Percentiles rank a stretch among this genome's conserved stretches.
Conservation (phyloP, 139 green algal genomes). For the Ettlia oleoabundans region DNA sequence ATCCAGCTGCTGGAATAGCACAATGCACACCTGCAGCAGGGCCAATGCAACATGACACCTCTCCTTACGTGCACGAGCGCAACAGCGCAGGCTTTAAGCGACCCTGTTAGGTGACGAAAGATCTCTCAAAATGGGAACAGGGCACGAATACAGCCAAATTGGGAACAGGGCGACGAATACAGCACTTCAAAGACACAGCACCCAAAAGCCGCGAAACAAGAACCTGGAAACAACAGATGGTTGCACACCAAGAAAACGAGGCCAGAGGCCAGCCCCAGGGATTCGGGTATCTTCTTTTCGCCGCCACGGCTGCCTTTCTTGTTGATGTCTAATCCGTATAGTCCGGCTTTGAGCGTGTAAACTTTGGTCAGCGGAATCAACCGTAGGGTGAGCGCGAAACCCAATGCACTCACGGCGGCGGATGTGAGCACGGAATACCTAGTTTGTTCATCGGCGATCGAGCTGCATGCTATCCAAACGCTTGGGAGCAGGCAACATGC, state of each 20-base stretch:
- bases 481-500: not conserved
- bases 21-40: slow-evolving; percentile 72
- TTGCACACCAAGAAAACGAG: slow-evolving; percentile 81
- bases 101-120: too few species aligned
- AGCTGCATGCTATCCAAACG: not conserved
- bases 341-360: slow-evolving; percentile 56
- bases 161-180: not conserved
- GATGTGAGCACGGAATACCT: slow-evolving; percentile 23
- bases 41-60: not conserved
- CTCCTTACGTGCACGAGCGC: not conserved
- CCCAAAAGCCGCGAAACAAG: too few species aligned
- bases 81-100: too few species aligned
- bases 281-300: slow-evolving; percentile 87
- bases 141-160: too few species aligned
- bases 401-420: slow-evolving; percentile 56
- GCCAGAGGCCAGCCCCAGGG: slow-evolving; percentile 86
- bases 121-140: too few species aligned
- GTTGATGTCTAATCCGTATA: slow-evolving; percentile 92
- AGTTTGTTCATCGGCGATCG: slow-evolving; percentile 1
- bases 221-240: too few species aligned
- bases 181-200: not conserved
- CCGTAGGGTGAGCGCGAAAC: slow-evolving; percentile 70
- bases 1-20: slow-evolving; percentile 93
- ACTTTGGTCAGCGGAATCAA: slow-evolving; percentile 71
- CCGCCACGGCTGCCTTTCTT: slow-evolving; percentile 82